Base-by-base conservation (phyloP, 495 filamentous ascomycete species). In the Penicillium roqueforti region DNA sequence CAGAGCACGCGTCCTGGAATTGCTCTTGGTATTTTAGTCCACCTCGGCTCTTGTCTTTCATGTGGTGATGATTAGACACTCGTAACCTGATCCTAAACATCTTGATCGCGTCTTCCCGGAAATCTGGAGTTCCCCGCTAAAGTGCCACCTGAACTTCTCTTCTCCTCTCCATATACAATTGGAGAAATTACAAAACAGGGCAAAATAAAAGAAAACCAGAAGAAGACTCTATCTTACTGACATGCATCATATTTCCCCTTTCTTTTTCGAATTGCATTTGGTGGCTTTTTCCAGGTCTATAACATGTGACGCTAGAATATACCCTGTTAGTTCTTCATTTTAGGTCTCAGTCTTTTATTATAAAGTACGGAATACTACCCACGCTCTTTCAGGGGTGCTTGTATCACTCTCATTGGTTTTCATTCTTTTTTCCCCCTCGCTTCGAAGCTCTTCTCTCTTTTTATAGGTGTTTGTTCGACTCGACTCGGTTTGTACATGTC, bases 251-350 rank as follows among this genome's bases (percentile, higher is more conserved):
- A 31, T 36, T 36, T 16, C 14, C 32, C 32, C n/a, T 16, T 36
- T 36, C 32, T 16, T 36, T 36, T 36, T 36, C 32, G 32, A 14
- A 36, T 36, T 4, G n/a, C 32, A n/a, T 36, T 36, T 36, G 14
- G 32, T 36, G 32, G 32, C 32, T 36, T 36, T 36, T 36, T n/a
- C 2, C 28, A 5, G 25, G 3, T 48, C 20, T 31, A 48, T 51
- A 48, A 36, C 55, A 57, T 57, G 55, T 57, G 55, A 56, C 28
- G 20, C 18, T 41, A 9, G 34, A 47, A 36, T 36, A 16, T n/a
- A 36, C 32, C 32, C n/a, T n/a, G 32, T n/a, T 0, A 31, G 9
- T 6, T 36, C 5, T 6, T 36, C 32, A 36, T 16, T 16, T 16
- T 36, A n/a, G 28, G 11, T 26, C 3, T 11, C 3, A 6, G 14